Percentiles rank a stretch among this genome's conserved stretches.
These are phyloP conservation scores for Neurospora cerealis DNA, from an alignment of 495 filamentous ascomycete genomes.

Conservation along the genomic window DNA sequence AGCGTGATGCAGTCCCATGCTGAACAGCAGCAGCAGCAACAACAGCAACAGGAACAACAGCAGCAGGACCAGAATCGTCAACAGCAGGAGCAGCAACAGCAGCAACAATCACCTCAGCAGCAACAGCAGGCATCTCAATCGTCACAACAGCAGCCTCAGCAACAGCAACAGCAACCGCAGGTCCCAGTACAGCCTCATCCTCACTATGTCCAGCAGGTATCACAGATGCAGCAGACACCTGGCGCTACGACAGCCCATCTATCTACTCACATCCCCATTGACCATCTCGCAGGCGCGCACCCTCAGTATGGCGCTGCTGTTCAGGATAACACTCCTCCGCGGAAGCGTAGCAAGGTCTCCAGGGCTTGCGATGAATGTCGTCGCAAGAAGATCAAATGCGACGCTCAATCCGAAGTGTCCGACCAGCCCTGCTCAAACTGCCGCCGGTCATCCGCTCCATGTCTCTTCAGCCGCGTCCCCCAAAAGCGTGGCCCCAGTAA, in stretches of 20 bases:
- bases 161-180: slow-evolving; percentile 6
- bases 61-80: slow-evolving; percentile 6
- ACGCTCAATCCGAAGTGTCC: slow-evolving; percentile 70
- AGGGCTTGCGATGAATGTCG: slow-evolving; percentile 92
- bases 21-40: slow-evolving; percentile 1
- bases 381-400: slow-evolving; percentile 94
- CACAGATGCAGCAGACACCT: slow-evolving; percentile 3
- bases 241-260: slow-evolving; percentile 16
- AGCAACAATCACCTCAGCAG: slow-evolving; percentile 2
- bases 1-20: slow-evolving; percentile 15
- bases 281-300: slow-evolving; percentile 12
- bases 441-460: slow-evolving; percentile 62
- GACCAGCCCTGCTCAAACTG: slow-evolving; percentile 81
- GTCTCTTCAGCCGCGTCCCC: slow-evolving; percentile 84
- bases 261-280: slow-evolving; percentile 25
- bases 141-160: slow-evolving; percentile 7
- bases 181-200: neutral
- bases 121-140: neutral
- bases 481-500: slow-evolving; percentile 95
- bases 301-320: slow-evolving; percentile 11
- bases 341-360: slow-evolving; percentile 86
- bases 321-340: slow-evolving; percentile 53
- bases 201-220: slow-evolving; percentile 6
- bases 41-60: slow-evolving; percentile 3
- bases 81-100: slow-evolving; percentile 17